These are phyloP conservation scores for Rhynchosporium secalis DNA, from an alignment of 2,329 filamentous ascomycete genomes.

Conservation along the genomic window DNA sequence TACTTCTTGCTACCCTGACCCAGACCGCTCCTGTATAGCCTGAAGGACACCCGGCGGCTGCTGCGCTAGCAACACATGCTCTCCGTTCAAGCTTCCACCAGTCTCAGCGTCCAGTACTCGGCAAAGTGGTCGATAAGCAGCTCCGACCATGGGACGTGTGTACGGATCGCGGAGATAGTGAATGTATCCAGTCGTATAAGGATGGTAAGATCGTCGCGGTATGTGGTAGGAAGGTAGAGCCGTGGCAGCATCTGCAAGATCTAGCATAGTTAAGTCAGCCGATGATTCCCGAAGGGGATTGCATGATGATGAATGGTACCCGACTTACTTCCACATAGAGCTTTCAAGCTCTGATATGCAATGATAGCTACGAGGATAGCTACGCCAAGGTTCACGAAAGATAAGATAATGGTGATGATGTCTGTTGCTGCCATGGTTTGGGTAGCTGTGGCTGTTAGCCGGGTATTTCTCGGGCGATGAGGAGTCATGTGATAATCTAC, in stretches of 20 bases:
- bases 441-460: not conserved
- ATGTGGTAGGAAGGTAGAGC: slow-evolving; percentile 2
- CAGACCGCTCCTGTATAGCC: not conserved
- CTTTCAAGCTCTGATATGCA: slow-evolving; percentile 8
- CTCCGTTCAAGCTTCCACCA: not conserved
- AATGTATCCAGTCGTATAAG: not conserved
- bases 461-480: not conserved
- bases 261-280: not conserved
- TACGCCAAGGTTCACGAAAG: not conserved
- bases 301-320: not conserved
- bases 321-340: slow-evolving; percentile 4
- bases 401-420: slow-evolving; percentile 2
- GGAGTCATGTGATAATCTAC: not conserved
- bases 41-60: too few species aligned
- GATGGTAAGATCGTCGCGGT: slow-evolving; percentile 7
- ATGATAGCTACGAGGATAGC: not conserved
- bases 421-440: not conserved
- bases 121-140: not conserved
- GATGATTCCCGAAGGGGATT: not conserved
- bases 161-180: not conserved
- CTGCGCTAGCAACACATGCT: slow-evolving; percentile 6
- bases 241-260: not conserved
- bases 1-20: not conserved
- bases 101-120: not conserved
- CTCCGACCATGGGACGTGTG: not conserved